A percentile compares a stretch with the other conserved stretches of the same genome.
Conservation (phyloP, 192 early-diverging fungal genomes). For the Coemansia erecta region DNA sequence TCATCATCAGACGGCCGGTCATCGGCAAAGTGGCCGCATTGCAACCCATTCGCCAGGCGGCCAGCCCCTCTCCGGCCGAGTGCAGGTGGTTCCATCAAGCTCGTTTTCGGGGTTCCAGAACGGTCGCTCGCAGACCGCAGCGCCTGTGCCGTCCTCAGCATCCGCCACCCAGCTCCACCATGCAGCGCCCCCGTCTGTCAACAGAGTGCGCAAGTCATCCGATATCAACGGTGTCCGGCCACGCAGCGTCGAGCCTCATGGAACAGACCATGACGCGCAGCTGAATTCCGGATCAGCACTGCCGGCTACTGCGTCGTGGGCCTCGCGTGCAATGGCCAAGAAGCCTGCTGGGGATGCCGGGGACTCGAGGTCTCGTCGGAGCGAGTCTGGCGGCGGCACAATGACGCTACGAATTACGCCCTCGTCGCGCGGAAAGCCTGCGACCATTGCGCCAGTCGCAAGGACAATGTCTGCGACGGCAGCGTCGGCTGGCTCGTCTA, state of each 20-base stretch:
- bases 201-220: constrained; percentile 25
- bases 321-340: constrained; percentile 35
- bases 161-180: neutral
- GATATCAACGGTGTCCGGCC: constrained; percentile 25
- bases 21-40: neutral
- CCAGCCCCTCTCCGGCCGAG: constrained; percentile 3
- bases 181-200: neutral
- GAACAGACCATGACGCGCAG: constrained; percentile 6
- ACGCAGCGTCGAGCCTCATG: constrained; percentile 33
- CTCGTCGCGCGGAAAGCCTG: constrained; percentile 28
- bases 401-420: constrained; percentile 51
- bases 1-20: neutral
- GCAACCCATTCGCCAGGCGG: constrained; percentile 3
- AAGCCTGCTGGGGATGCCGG: constrained; percentile 20
- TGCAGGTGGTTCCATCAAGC: neutral
- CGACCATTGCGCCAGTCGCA: constrained; percentile 4
- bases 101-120: constrained; percentile 11
- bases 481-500: neutral
- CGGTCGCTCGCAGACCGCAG: neutral
- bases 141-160: constrained; percentile 11
- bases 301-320: constrained; percentile 53
- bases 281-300: constrained; percentile 32
- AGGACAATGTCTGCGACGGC: neutral
- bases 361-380: constrained; percentile 17
- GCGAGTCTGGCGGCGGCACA: constrained; percentile 23